Conservation (phyloP, 345 rosid genomes). For the Gossypium anomalum region DNA sequence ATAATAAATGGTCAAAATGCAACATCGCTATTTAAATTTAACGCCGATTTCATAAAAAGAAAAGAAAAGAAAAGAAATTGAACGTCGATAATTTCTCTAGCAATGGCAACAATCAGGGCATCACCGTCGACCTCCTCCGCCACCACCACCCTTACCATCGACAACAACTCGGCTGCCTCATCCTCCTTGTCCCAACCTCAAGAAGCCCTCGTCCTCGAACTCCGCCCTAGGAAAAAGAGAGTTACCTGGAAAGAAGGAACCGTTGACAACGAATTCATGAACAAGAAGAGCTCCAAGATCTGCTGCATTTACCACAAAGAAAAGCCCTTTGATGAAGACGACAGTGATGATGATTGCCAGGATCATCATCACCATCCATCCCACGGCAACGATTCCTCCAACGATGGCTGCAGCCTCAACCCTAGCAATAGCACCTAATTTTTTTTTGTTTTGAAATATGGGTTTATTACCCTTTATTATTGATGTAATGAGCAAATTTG, state of each 20-base stretch:
- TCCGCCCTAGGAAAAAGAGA: conserved; percentile 76
- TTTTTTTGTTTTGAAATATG: background rate
- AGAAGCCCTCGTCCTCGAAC: conserved; percentile 52
- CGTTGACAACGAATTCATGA: conserved; percentile 93
- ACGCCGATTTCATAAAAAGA: background rate
- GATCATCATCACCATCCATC: conserved; percentile 22
- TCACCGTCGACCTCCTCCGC: conserved; percentile 15
- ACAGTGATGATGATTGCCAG: conserved; percentile 67
- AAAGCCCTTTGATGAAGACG: conserved; percentile 86
- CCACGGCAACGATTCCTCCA: conserved; percentile 19
- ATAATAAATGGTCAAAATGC: background rate
- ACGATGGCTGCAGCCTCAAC: conserved; percentile 18
- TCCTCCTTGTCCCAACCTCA: conserved; percentile 30
- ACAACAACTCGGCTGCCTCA: conserved; percentile 18
- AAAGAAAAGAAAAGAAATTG: background rate
- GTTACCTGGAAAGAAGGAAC: conserved; percentile 96
- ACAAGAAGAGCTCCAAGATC: conserved; percentile 93
- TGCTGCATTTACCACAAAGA: conserved; percentile 97
- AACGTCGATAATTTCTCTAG: background rate
- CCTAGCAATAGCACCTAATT: conserved; percentile 4
- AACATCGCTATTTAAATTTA: background rate
- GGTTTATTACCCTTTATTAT: background rate
- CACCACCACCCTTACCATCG: conserved; percentile 53
- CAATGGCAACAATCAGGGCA: conserved; percentile 30
- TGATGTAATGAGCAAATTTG: background rate